Evolutionary conservation across 768 basidiomycete genomes (phyloP).

Genomic region (Trametes elegans): DNA sequence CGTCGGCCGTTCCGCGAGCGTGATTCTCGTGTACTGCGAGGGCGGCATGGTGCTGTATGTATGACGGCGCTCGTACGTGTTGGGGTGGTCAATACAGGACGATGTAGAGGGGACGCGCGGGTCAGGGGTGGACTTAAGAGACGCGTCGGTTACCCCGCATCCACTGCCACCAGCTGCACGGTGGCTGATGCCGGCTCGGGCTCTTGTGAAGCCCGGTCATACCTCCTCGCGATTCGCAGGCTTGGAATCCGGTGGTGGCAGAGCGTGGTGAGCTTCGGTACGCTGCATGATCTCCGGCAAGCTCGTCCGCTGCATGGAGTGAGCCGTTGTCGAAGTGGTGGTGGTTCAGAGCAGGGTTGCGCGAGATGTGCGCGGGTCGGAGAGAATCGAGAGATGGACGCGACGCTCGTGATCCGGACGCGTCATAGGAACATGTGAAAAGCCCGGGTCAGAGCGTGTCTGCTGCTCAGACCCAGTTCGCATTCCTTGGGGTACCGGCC

Average conservation of each 20-base stretch:
- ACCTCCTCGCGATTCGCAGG: not conserved
- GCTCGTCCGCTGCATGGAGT: too few relatives aligned
- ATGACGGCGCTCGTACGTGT: not conserved
- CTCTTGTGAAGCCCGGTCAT: not conserved
- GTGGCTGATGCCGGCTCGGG: constrained; percentile 5
- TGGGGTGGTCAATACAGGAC: too few relatives aligned
- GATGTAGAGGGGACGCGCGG: too few relatives aligned
- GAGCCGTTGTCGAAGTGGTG: too few relatives aligned
- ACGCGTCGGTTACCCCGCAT: not conserved
- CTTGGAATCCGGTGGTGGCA: not conserved
- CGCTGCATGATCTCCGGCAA: too few relatives aligned
- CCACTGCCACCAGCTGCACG: too few relatives aligned
- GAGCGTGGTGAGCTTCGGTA: too few relatives aligned
- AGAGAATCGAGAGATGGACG: not conserved
- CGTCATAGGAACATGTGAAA: constrained; percentile 18
- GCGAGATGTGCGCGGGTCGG: not conserved
- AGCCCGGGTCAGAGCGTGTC: constrained; percentile 9
- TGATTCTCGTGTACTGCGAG: constrained; percentile 55
- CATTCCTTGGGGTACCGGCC: not conserved
- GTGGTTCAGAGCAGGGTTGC: too few relatives aligned
- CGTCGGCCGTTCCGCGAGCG: constrained; percentile 73
- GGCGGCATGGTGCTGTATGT: constrained; percentile 3
- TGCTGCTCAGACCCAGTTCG: not conserved
- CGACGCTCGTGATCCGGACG: constrained; percentile 9
- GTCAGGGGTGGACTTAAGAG: too few relatives aligned